Percentiles rank a stretch among this genome's conserved stretches.
Conservation (phyloP, 495 filamentous ascomycete species). For the Hypoxylon trugodes region DNA sequence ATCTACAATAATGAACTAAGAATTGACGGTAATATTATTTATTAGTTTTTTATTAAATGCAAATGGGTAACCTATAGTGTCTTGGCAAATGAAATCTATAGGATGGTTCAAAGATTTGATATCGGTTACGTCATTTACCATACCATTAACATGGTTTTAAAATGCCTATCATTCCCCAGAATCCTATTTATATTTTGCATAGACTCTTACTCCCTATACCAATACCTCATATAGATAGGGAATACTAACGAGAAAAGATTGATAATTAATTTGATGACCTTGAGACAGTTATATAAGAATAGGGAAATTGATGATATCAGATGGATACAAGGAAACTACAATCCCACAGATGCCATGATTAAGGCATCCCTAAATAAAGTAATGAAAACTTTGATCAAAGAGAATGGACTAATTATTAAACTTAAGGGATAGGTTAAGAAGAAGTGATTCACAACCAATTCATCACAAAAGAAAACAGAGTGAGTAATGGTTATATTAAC, state of each 20-base stretch:
- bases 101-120: constrained; percentile 10
- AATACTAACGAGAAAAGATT: too few species aligned
- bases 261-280: too few species aligned
- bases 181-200: too few species aligned
- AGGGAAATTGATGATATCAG: too few species aligned
- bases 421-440: not conserved
- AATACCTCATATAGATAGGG: too few species aligned
- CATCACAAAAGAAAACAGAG: constrained; percentile 6
- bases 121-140: constrained; percentile 1
- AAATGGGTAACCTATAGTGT: constrained; percentile 11
- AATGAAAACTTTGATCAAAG: not conserved
- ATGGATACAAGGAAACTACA: constrained; percentile 1
- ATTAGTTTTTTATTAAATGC: constrained; percentile 7
- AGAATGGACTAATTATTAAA: too few species aligned
- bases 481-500: constrained; percentile 5
- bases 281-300: too few species aligned
- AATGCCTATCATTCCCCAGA: too few species aligned
- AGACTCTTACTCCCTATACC: too few species aligned
- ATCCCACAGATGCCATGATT: constrained; percentile 4
- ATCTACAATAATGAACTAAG: not conserved
- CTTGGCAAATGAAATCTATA: constrained; percentile 7
- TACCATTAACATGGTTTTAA: too few species aligned
- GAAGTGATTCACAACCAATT: not conserved
- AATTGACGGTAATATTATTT: constrained; percentile 1
- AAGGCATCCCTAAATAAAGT: constrained; percentile 6